Conservation (phyloP, 805 yeast species). For the Candida loeiensis region DNA sequence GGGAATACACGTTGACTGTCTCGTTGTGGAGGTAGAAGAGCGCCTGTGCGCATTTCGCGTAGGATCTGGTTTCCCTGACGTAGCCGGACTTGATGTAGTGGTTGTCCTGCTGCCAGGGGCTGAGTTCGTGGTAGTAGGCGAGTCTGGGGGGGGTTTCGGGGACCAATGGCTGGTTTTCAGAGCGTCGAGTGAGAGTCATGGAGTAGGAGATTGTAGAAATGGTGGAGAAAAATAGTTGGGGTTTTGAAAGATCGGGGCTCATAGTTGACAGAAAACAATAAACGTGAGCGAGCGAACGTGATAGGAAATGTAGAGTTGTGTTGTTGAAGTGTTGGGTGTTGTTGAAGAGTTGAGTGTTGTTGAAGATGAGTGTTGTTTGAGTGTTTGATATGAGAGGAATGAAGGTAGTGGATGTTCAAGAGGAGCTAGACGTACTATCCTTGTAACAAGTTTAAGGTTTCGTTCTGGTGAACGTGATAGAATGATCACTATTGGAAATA, state of each 20-base stretch:
- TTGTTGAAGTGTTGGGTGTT: not conserved
- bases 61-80: conserved; percentile 53
- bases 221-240: not conserved
- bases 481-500: too few species aligned
- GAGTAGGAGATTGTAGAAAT: not conserved
- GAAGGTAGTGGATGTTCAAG: too few species aligned
- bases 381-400: not conserved
- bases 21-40: conserved; percentile 63
- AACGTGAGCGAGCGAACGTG: too few species aligned
- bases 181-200: conserved; percentile 1
- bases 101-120: conserved; percentile 73
- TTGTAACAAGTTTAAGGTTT: too few species aligned
- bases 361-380: not conserved
- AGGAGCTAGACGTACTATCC: too few species aligned
- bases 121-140: conserved; percentile 52
- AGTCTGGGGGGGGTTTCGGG: not conserved
- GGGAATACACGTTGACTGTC: conserved; percentile 67
- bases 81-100: conserved; percentile 64
- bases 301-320: too few species aligned
- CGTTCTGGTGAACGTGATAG: too few species aligned
- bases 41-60: conserved; percentile 43
- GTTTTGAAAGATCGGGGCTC: not conserved
- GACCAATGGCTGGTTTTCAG: not conserved
- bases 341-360: not conserved
- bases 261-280: too few species aligned